Percentiles rank a stretch among this genome's conserved stretches.
phyloP scores from a whole-genome alignment of 495 filamentous ascomycete genomes.

The Neurospora pannonica region DNA sequence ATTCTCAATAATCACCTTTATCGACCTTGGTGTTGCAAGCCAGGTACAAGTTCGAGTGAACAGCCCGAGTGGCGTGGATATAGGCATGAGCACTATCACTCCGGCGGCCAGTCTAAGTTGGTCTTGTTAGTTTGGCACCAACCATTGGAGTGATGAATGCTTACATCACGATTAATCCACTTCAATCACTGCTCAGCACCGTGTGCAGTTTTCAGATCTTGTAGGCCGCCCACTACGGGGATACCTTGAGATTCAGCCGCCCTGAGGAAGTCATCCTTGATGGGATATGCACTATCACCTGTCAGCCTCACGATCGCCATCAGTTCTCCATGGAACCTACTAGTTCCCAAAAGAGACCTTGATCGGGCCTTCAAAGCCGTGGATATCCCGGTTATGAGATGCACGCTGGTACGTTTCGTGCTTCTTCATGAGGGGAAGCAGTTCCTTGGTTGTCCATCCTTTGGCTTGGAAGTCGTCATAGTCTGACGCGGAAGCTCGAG shows the following conservation, averaged over 20 bases:
- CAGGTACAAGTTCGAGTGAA: slow-evolving; percentile 62
- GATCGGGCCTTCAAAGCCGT: slow-evolving; percentile 75
- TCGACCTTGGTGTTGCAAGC: slow-evolving; percentile 77
- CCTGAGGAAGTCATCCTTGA: slow-evolving; percentile 70
- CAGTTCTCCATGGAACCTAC: slow-evolving; percentile 13
- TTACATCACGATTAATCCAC: slow-evolving; percentile 61
- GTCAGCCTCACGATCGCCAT: background rate
- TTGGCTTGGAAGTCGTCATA: slow-evolving; percentile 79
- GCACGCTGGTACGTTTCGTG: slow-evolving; percentile 76
- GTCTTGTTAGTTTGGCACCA: background rate
- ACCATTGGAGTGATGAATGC: slow-evolving; percentile 9
- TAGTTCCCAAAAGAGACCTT: slow-evolving; percentile 80
- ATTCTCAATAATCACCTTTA: slow-evolving; percentile 67
- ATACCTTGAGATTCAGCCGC: slow-evolving; percentile 72
- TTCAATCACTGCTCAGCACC: slow-evolving; percentile 53
- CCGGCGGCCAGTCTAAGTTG: slow-evolving; percentile 48
- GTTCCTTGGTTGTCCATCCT: slow-evolving; percentile 71
- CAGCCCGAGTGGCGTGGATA: slow-evolving; percentile 57
- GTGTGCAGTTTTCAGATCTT: slow-evolving; percentile 57
- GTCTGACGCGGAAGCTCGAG: slow-evolving; percentile 68
- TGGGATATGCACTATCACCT: slow-evolving; percentile 43
- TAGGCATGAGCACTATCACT: slow-evolving; percentile 72
- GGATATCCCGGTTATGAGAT: slow-evolving; percentile 64
- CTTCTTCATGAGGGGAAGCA: slow-evolving; percentile 74
- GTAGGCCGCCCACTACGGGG: slow-evolving; percentile 58